Base-by-base conservation (phyloP, 2,329 filamentous ascomycete species). In the Trichophyton schoenleinii region DNA sequence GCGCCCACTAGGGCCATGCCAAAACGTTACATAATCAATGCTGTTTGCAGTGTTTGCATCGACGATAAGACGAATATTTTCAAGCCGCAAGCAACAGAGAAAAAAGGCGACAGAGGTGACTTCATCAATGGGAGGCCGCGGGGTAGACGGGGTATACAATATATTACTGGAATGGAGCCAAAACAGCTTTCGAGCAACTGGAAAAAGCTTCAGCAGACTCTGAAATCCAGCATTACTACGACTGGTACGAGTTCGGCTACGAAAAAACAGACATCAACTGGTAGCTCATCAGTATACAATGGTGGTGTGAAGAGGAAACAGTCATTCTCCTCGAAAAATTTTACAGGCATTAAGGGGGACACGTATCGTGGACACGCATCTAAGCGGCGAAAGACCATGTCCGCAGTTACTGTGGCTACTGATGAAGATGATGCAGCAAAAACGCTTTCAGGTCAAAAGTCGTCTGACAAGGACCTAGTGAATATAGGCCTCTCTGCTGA, bases 401-500 rank as follows among this genome's bases (percentile, higher is more conserved):
- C 42, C n/a, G 8, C 60, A 57, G 42, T 34, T 53, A 55, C 48
- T 11, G 34, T 20, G 41, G 38, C 36, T n/a, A 31, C 48, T 49
- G 59, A 57, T 28, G 59, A n/a, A 49, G 58, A 46, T 1, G 4
- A 38, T 20, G 48, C 57, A 13, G 48, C 41, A 1, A 57, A 59
- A 46, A 7, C 18, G n/a, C 34, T 28, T 44, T 48, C 38, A n/a
- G 57, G 34, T 5, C 20, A 44, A 41, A 58, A 53, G 20, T 52
- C 41, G n/a, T 58, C 60, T 55, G 53, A 52, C 13, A 60, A 59
- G 44, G 79, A 80, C 58, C 80, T 79, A 52, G 76, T 86, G 64
- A 89, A 89, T 69, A 81, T 83, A 52, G 87, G 87, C 0, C 76
- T 84, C 2, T 80, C 82, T 1, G 58, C 68, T 36, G 72, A 67